Evolutionary conservation across 2,329 filamentous ascomycete species (phyloP).

Genomic region (Fusarium albosuccineum): DNA sequence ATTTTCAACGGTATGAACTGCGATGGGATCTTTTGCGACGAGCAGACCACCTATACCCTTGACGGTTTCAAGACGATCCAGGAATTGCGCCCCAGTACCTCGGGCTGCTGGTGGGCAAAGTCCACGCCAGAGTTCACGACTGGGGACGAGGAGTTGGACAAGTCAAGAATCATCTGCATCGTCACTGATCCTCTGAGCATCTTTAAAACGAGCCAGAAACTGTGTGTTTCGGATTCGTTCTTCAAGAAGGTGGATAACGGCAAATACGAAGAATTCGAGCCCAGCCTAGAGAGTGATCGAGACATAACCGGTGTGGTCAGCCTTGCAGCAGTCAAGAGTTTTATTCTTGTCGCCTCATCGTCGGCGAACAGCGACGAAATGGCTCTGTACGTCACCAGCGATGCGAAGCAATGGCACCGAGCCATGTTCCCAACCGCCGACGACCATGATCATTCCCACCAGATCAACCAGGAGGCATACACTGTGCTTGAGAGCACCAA

Average conservation of each 20-base stretch:
- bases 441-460: conserved; percentile 75
- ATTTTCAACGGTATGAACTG: conserved; percentile 85
- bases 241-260: conserved; percentile 68
- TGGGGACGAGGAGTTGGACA: conserved; percentile 73
- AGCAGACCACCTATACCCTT: conserved; percentile 79
- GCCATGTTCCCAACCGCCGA: conserved; percentile 89
- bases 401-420: conserved; percentile 88
- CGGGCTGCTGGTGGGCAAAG: conserved; percentile 90
- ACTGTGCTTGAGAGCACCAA: conserved; percentile 96
- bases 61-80: conserved; percentile 84
- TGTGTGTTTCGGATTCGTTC: conserved; percentile 86
- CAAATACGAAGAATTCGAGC: conserved; percentile 76
- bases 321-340: conserved; percentile 87
- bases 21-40: conserved; percentile 71
- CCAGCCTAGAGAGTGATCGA: conserved; percentile 78
- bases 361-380: conserved; percentile 88
- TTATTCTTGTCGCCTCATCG: conserved; percentile 84
- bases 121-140: conserved; percentile 79
- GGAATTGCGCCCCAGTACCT: conserved; percentile 74
- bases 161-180: conserved; percentile 83
- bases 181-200: conserved; percentile 78
- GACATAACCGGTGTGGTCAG: conserved; percentile 85
- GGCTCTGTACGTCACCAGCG: conserved; percentile 89
- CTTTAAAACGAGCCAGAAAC: conserved; percentile 78
- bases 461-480: conserved; percentile 84